Percentiles rank a stretch among this genome's conserved stretches.
phyloP scores from a whole-genome alignment of 768 basidiomycete species.

The Sistotremastrum suecicum region DNA sequence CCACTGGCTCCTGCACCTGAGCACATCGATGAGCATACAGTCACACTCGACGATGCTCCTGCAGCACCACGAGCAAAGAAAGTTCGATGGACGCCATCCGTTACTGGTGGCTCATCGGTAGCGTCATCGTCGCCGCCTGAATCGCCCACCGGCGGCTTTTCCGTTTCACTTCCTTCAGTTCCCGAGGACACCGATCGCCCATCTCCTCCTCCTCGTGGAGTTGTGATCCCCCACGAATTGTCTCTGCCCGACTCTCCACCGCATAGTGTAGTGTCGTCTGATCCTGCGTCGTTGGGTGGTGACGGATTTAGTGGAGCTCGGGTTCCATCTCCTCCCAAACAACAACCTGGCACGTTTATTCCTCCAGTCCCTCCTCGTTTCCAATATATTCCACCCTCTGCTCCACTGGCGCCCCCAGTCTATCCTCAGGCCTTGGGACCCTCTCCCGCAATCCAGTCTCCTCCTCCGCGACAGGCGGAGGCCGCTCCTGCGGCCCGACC shows the following conservation, averaged over 20 bases:
- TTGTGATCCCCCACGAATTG: no score
- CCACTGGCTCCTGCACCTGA: conserved; percentile 8
- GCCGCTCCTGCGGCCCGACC: conserved; percentile 6
- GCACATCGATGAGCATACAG: conserved; percentile 21
- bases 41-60: background rate
- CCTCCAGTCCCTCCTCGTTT: no score
- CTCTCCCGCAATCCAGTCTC: conserved; percentile 9
- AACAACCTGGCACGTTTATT: no score
- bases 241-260: no score
- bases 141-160: conserved; percentile 3
- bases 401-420: background rate
- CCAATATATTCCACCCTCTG: conserved; percentile 5
- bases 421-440: background rate
- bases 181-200: background rate
- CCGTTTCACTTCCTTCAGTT: conserved; percentile 3
- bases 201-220: no score
- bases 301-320: no score
- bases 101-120: conserved; percentile 17
- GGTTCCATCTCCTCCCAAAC: no score
- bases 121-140: conserved; percentile 7
- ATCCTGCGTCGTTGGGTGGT: background rate
- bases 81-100: conserved; percentile 37
- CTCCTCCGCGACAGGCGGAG: conserved; percentile 4
- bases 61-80: conserved; percentile 16
- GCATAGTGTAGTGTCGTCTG: background rate